phyloP scores from a whole-genome alignment of 1,284 basidiomycete species.

The Pseudozyma pruni region DNA sequence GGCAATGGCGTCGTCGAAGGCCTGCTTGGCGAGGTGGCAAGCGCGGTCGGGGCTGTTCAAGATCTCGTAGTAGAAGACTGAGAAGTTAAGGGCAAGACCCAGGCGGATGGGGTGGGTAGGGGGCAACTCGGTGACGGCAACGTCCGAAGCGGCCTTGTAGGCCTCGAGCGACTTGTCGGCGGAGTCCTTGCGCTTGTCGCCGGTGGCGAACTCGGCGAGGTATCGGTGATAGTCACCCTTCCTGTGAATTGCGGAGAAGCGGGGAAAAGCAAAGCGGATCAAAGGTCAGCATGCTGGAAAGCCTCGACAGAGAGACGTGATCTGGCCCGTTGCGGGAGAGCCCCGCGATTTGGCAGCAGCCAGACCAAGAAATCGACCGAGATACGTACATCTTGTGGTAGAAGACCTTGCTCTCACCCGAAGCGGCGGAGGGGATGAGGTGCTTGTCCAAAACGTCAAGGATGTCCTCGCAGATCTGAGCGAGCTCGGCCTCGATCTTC shows the following conservation, averaged over 20 bases:
- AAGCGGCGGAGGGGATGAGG: constrained; percentile 96
- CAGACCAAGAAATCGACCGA: background rate
- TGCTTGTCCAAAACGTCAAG: constrained; percentile 98
- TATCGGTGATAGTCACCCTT: constrained; percentile 99
- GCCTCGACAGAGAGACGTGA: too few relatives aligned
- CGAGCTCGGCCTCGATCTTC: constrained; percentile 97
- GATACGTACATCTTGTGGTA: constrained; percentile 95
- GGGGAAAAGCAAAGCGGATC: background rate
- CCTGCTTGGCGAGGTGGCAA: constrained; percentile 99
- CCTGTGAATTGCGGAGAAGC: constrained; percentile 71
- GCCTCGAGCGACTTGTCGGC: constrained; percentile 99
- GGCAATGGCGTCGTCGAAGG: constrained; percentile 99
- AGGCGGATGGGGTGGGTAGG: constrained; percentile 99
- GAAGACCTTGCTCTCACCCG: constrained; percentile 99
- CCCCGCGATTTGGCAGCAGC: too few relatives aligned
- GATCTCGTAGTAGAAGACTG: constrained; percentile 99
- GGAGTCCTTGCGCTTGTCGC: constrained; percentile 97
- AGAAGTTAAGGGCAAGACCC: constrained; percentile 99
- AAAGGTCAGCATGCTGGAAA: constrained; percentile 1
- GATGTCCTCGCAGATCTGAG: constrained; percentile 99
- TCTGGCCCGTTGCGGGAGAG: too few relatives aligned
- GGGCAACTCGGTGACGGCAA: constrained; percentile 95
- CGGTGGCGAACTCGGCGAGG: constrained; percentile 98
- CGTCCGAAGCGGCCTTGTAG: constrained; percentile 99
- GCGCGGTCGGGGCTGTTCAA: constrained; percentile 99